phyloP scores from a whole-genome alignment of 2,329 filamentous ascomycete genomes.

The Podosphaera leucotricha region DNA sequence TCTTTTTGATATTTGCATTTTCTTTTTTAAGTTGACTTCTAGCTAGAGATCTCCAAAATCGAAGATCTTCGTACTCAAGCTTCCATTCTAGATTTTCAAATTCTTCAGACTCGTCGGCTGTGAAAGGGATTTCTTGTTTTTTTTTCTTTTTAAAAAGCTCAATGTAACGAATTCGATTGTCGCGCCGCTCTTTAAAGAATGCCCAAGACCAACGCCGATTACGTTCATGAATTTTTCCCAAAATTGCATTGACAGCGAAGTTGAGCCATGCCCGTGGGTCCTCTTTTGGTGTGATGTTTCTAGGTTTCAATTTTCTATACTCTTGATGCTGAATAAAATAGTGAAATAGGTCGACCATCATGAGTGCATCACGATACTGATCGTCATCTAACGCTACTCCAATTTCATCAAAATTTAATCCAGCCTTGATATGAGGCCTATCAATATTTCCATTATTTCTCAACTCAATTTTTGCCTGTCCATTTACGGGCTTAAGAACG shows the following conservation, averaged over 20 bases:
- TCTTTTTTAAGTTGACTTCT: constrained; percentile 91
- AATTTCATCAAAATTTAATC: constrained; percentile 85
- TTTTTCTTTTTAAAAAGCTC: constrained; percentile 90
- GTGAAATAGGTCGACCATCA: constrained; percentile 97
- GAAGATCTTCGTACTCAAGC: constrained; percentile 76
- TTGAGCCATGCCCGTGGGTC: constrained; percentile 79
- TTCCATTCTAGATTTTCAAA: constrained; percentile 64
- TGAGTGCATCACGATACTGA: constrained; percentile 88
- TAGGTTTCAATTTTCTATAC: constrained; percentile 80
- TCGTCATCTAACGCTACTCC: constrained; percentile 94
- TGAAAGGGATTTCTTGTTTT: constrained; percentile 38
- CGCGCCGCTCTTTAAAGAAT: constrained; percentile 77
- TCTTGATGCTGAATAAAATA: constrained; percentile 96
- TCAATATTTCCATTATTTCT: constrained; percentile 72
- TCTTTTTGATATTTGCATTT: constrained; percentile 67
- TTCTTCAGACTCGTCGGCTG: constrained; percentile 45
- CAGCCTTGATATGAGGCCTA: constrained; percentile 64
- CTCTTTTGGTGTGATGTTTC: constrained; percentile 57
- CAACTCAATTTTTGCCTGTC: constrained; percentile 80
- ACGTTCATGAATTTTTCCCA: constrained; percentile 83
- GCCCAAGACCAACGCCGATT: constrained; percentile 92
- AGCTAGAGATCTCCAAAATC: constrained; percentile 89
- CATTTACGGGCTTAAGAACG: constrained; percentile 86
- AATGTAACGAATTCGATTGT: constrained; percentile 75
- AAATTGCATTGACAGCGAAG: constrained; percentile 73